Evolutionary conservation across 805 yeast genomes (phyloP).

Genomic region (Candida golubevii): DNA sequence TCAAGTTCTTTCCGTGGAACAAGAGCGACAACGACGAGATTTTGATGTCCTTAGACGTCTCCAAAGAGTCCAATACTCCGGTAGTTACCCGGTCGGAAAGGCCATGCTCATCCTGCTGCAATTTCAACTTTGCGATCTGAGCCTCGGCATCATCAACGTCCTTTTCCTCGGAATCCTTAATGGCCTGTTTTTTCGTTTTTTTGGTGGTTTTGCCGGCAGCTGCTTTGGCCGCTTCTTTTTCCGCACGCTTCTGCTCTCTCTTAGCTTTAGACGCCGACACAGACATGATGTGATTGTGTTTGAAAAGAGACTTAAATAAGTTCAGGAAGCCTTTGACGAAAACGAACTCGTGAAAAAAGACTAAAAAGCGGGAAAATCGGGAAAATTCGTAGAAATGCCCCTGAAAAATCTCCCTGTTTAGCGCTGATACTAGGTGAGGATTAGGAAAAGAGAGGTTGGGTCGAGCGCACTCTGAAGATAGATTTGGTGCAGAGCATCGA

Average conservation of each 20-base stretch:
- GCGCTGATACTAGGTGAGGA: too few species aligned
- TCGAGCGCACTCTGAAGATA: too few species aligned
- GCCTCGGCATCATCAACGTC: conserved; percentile 63
- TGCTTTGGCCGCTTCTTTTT: conserved; percentile 43
- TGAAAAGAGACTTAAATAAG: not conserved
- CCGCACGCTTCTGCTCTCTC: conserved; percentile 93
- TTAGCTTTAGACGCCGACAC: conserved; percentile 94
- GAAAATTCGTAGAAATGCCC: too few species aligned
- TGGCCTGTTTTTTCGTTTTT: conserved; percentile 56
- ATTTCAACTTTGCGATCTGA: conserved; percentile 78
- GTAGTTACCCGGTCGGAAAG: conserved; percentile 95
- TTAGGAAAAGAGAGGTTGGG: too few species aligned
- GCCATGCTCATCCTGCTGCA: conserved; percentile 93
- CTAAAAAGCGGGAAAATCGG: too few species aligned
- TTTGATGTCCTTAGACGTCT: conserved; percentile 91
- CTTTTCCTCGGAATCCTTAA: conserved; percentile 45
- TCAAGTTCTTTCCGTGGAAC: conserved; percentile 95
- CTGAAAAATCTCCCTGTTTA: too few species aligned
- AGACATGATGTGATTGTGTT: conserved; percentile 27
- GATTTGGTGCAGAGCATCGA: too few species aligned
- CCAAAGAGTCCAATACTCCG: conserved; percentile 88
- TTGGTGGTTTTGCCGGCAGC: conserved; percentile 71
- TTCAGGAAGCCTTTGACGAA: too few species aligned
- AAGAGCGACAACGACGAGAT: conserved; percentile 83
- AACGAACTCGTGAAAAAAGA: too few species aligned